Conservation (phyloP, 805 yeast genomes). For the Saccharomycopsis capsularis region DNA sequence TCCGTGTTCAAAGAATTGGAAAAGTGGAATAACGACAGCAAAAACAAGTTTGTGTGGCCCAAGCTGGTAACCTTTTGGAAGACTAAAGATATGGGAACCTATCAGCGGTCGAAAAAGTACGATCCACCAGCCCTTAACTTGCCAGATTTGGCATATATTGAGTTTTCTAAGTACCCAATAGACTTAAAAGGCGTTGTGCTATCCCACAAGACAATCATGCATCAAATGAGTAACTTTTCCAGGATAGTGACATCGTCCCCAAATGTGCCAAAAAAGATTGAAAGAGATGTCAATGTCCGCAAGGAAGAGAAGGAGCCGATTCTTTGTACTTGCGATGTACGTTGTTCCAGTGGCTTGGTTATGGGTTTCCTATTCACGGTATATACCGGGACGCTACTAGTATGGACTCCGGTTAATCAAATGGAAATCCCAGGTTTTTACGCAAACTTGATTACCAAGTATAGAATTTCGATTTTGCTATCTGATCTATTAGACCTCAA, state of each 20-base stretch:
- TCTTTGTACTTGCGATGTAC: constrained; percentile 54
- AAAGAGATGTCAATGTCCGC: constrained; percentile 34
- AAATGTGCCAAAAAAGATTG: constrained; percentile 15
- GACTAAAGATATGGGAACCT: constrained; percentile 80
- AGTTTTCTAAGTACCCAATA: constrained; percentile 80
- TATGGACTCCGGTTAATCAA: constrained; percentile 70
- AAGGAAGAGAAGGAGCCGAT: constrained; percentile 54
- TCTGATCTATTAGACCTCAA: constrained; percentile 87
- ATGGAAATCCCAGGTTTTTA: constrained; percentile 80
- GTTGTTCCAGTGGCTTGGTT: constrained; percentile 73
- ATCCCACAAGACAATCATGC: constrained; percentile 79
- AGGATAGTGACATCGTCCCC: constrained; percentile 63
- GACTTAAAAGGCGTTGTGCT: constrained; percentile 89
- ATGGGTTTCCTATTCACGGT: constrained; percentile 75
- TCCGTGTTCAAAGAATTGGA: constrained; percentile 70
- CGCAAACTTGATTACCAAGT: constrained; percentile 69
- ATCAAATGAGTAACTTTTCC: constrained; percentile 76
- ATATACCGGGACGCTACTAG: constrained; percentile 73
- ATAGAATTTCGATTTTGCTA: constrained; percentile 63
- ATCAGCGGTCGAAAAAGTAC: constrained; percentile 47
- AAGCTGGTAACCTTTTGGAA: constrained; percentile 67
- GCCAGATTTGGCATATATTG: constrained; percentile 88
- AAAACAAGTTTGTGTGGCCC: constrained; percentile 59
- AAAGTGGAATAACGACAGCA: constrained; percentile 40
- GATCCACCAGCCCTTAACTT: constrained; percentile 61